Base-by-base conservation (phyloP, 2,329 filamentous ascomycete genomes). In the Calonectria naviculata region DNA sequence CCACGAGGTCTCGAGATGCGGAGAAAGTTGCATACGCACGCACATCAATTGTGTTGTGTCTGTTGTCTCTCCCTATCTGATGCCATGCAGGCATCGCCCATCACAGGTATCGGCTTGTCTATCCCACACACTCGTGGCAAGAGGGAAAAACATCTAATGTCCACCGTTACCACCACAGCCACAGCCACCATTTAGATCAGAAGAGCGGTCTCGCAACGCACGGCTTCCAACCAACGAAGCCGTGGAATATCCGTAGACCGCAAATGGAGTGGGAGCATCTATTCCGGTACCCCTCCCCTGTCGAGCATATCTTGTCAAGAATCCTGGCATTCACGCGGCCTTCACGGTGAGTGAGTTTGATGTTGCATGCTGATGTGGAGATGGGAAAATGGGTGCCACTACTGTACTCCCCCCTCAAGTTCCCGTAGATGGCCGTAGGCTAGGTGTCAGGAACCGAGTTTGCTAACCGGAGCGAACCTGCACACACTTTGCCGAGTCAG, bases 371-470 rank as follows among this genome's bases (percentile, higher is more conserved):
- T 42, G 52, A 67, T 58, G 74, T 75, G 74, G 74, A 62, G 71
- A 56, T 36, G 58, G 64, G 70, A 74, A 74, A 70, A 41, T 54
- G 46, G 62, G 38, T 58, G 13, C 31, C 31, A n/a, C 52, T 56
- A 56, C 52, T 34, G 21, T 36, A 15, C 52, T 36, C 31, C 12
- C 19, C 31, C 17, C 31, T 58, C 52, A 24, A 24, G 34, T 58
- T 15, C 26, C 47, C 47, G 63, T 38, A 49, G 34, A 63, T 71
- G 67, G 74, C 68, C 67, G 9, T 46, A 49, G 65, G 63, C 52
- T 64, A 77, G 73, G 74, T 71, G 74, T 68, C 73, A 76, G 75
- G 75, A 76, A 77, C 74, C 31, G 65, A 74, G 68, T 31, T 68
- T 29, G 38, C 38, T 36, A 58, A 21, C 19, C 6, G 19, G 10